Conservation (phyloP, 768 basidiomycete genomes). For the Neoboletus magnificus region DNA sequence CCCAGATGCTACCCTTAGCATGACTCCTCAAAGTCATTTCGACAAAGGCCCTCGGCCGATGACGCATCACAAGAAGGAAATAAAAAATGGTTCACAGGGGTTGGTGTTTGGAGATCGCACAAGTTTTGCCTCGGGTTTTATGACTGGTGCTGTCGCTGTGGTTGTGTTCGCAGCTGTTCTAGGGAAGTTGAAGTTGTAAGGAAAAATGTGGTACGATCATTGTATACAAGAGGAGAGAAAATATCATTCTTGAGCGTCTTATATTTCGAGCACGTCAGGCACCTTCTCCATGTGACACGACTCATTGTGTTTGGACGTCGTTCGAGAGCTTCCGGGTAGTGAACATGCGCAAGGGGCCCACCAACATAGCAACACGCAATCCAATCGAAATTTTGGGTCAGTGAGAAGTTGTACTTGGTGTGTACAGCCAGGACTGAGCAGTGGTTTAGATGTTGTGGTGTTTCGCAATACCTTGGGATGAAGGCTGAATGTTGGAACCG, state of each 20-base stretch:
- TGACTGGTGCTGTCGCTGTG: conserved; percentile 9
- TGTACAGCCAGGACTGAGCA: background rate
- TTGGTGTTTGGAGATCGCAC: conserved; percentile 1
- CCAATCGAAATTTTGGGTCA: background rate
- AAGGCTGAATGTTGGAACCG: background rate
- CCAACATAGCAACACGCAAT: background rate
- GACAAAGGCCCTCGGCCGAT: conserved; percentile 16
- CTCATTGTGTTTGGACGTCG: background rate
- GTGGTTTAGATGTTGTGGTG: background rate
- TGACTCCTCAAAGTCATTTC: conserved; percentile 15
- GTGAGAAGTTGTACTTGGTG: background rate
- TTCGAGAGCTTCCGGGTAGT: background rate
- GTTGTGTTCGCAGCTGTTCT: conserved; percentile 9
- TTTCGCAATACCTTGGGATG: background rate
- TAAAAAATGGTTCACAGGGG: background rate
- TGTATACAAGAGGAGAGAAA: background rate
- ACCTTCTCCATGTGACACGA: background rate
- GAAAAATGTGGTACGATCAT: background rate
- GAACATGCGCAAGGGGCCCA: background rate
- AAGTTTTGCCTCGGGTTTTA: conserved; percentile 18
- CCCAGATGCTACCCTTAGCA: conserved; percentile 16
- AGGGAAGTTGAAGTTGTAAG: conserved; percentile 4
- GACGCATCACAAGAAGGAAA: background rate
- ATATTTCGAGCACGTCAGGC: background rate
- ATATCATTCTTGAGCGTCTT: background rate